These are phyloP conservation scores for Cyathus striatus DNA, from an alignment of 768 basidiomycete genomes.

Conservation along the genomic window DNA sequence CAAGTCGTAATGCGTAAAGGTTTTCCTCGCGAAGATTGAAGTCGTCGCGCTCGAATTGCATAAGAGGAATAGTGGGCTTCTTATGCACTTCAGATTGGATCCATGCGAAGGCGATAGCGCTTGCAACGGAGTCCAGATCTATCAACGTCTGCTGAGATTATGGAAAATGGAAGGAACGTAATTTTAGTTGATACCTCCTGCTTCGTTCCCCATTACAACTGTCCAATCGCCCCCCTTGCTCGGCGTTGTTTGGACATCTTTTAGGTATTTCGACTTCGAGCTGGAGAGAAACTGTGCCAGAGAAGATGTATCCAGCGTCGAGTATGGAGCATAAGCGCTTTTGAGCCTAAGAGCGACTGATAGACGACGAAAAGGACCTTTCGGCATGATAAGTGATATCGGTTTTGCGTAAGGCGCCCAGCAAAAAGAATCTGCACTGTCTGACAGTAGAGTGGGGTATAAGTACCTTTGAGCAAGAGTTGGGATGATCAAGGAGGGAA, in stretches of 20 bases:
- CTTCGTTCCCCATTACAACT: constrained; percentile 93
- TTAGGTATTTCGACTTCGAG: constrained; percentile 58
- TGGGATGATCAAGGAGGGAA: neutral
- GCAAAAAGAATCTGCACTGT: neutral
- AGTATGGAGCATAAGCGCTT: constrained; percentile 14
- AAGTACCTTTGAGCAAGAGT: neutral
- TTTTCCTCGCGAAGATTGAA: constrained; percentile 86
- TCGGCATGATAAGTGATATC: constrained; percentile 13
- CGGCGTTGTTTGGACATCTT: constrained; percentile 37
- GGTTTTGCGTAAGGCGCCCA: constrained; percentile 3
- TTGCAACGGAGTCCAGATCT: constrained; percentile 92
- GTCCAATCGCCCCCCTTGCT: constrained; percentile 64
- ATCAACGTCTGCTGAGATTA: neutral
- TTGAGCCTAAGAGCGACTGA: constrained; percentile 27
- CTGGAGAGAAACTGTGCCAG: constrained; percentile 25
- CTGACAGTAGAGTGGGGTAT: neutral
- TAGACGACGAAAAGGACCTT: constrained; percentile 28
- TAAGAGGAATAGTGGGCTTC: constrained; percentile 62
- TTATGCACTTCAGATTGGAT: constrained; percentile 53
- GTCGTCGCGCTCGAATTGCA: constrained; percentile 64
- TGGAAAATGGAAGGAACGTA: constrained; percentile 1
- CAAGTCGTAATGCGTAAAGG: constrained; percentile 61
- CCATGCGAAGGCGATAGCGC: constrained; percentile 82
- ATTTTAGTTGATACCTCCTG: constrained; percentile 62
- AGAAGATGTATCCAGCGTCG: neutral